A percentile compares a stretch with the other conserved stretches of the same genome.
These are phyloP conservation scores for Leersia perrieri DNA, from an alignment of 176 grass and related monocot species.

Conservation along the genomic window DNA sequence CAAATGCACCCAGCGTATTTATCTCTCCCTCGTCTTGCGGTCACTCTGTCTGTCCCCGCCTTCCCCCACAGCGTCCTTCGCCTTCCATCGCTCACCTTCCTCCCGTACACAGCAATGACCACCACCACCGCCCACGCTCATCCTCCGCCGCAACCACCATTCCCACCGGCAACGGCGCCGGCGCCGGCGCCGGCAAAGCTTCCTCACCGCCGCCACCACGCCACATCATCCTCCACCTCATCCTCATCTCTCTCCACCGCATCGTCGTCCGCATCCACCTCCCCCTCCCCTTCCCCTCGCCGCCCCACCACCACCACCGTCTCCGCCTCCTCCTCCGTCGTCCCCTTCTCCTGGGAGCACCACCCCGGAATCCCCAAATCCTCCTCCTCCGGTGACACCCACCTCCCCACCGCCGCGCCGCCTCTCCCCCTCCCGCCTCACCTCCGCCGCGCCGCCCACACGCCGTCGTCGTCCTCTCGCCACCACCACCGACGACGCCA, in stretches of 20 bases:
- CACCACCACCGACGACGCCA: conserved; percentile 13
- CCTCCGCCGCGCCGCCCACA: neutral
- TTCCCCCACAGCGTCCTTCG: conserved; percentile 26
- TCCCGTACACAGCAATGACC: conserved; percentile 18
- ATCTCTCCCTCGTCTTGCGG: neutral
- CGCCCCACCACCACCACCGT: neutral
- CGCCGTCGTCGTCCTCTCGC: neutral
- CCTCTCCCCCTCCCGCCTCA: conserved; percentile 14
- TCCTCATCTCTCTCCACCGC: conserved; percentile 23
- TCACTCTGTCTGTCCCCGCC: conserved; percentile 27
- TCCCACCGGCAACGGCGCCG: conserved; percentile 20
- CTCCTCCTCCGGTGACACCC: neutral
- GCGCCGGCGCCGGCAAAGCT: neutral
- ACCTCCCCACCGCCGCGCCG: conserved; percentile 16
- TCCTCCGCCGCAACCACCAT: conserved; percentile 23
- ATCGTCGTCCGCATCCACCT: conserved; percentile 17
- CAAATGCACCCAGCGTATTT: conserved; percentile 33
- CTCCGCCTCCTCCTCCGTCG: conserved; percentile 42
- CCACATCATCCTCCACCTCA: neutral
- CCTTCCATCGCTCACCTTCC: neutral
- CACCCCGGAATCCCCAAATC: conserved; percentile 85
- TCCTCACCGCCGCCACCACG: conserved; percentile 35
- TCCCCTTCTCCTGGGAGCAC: conserved; percentile 96
- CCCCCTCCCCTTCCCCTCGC: neutral
- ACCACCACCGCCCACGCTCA: conserved; percentile 30